Base-by-base conservation (phyloP, 139 green algal genomes). In the Bryopsis sp. region DNA sequence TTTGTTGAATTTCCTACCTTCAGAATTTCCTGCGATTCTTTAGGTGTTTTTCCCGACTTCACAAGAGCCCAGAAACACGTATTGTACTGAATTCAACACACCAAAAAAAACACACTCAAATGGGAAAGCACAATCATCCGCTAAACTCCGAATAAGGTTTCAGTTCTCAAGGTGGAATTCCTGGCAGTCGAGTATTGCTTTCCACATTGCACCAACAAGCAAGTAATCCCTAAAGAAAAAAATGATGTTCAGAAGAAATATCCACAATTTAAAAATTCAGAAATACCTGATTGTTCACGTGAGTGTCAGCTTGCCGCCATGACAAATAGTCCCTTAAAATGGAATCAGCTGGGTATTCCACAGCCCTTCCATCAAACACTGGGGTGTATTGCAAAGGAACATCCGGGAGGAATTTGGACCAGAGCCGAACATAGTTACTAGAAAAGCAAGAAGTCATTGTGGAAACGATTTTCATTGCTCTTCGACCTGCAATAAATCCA, bases 11-110 rank as follows among this genome's bases (percentile, higher is more conserved):
- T 11, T 50, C n/a, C 4, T 26, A 86, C 83, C 76, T 89, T 88
- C 1, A 93, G 68, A 2, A 39, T 39, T 2, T 58, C 66, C 47
- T 94, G 86, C 0, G 86, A 88, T n/a, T 89, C 80, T n/a, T 58
- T 82, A 76, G 1, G 73, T 81, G 26, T 78, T 74, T 36, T 50
- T 31, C 76, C 78, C 19, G 80, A 72, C 62, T 88, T 77, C 4
- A 97, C 85, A 4, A 97, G 79, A 15, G 74, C 78, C 92, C 92
- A 97, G 77, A 92, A 97, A 72, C 81, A 91, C 19, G 92, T 96
- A 79, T 97, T 97, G 78, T 97, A 97, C 85, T 97, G 84, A 24
- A 57, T 57, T 22, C 47, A 57, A 57, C 24, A 22, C 24, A 24
- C 47, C 24, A 22, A 57, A 24, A 57, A 57, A 57, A 22, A 24